phyloP scores from a whole-genome alignment of 225 moss, liverwort and hornwort species.

The Polytrichum formosum region DNA sequence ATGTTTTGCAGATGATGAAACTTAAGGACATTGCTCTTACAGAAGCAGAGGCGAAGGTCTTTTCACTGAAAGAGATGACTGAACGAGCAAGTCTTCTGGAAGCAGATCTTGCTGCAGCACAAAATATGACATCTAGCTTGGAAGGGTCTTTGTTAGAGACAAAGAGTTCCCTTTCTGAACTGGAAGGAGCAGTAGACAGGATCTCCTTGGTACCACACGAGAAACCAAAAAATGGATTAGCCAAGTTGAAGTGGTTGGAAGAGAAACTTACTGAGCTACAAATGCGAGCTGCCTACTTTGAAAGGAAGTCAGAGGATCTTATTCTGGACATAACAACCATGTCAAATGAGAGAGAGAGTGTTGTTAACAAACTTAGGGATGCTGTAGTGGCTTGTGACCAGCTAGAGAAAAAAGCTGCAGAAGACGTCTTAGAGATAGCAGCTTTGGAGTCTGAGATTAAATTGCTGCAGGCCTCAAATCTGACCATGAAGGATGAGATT shows the following conservation, averaged over 20 bases:
- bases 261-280: slow-evolving; percentile 23
- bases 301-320: slow-evolving; percentile 37
- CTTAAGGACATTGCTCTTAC: slow-evolving; percentile 30
- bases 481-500: slow-evolving; percentile 23
- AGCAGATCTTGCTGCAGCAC: slow-evolving; percentile 25
- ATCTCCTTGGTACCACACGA: slow-evolving; percentile 17
- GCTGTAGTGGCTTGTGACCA: slow-evolving; percentile 13
- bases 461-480: slow-evolving; percentile 16
- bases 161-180: slow-evolving; percentile 14
- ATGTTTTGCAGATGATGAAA: slow-evolving; percentile 30
- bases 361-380: slow-evolving; percentile 27
- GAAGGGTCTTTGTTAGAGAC: slow-evolving; percentile 29
- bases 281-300: slow-evolving; percentile 24
- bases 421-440: slow-evolving; percentile 24
- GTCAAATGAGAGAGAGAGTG: slow-evolving; percentile 27
- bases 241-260: slow-evolving; percentile 31
- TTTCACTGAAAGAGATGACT: slow-evolving; percentile 17
- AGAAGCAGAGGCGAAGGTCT: slow-evolving; percentile 32
- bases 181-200: slow-evolving; percentile 32
- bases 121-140: slow-evolving; percentile 11
- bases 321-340: slow-evolving; percentile 26
- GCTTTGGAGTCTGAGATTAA: slow-evolving; percentile 32
- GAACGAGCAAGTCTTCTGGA: slow-evolving; percentile 27
- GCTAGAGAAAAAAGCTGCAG: slow-evolving; percentile 18
- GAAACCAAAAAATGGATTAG: slow-evolving; percentile 14